Base-by-base conservation (phyloP, 1,284 basidiomycete genomes). In the Moesziomyces antarcticus region DNA sequence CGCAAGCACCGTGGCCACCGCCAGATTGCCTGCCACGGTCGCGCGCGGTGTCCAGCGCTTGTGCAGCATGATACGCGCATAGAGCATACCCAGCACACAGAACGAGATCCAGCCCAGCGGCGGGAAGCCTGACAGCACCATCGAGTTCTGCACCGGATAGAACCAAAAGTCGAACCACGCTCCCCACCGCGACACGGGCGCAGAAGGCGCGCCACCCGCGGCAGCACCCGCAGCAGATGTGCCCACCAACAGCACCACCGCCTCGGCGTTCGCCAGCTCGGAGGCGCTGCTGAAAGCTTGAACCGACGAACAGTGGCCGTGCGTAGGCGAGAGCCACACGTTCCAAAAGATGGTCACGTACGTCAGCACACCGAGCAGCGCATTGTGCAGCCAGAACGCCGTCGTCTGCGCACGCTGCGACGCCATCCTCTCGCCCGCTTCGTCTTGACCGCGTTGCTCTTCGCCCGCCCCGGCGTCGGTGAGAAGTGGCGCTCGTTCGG, bases 61-160 rank as follows among this genome's bases (percentile, higher is more conserved):
- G 56, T 55, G 20, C 27, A 76, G 55, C 46, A 80, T 60, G 47
- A 74, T 35, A 3, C 74, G 66, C 9, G 71, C 76, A 46, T 78
- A 80, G n/a, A 78, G 45, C 21, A 76, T 45, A 16, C 76, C 78
- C 30, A 80, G 61, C 35, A 80, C 37, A 56, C 64, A 75, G 63
- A 80, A 80, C 5, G 62, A 65, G 50, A 76, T 37, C 78, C 78
- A 80, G 16, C 50, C 78, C n/a, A 78, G 48, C 9, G 76, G 78
- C 3, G 78, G 78, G 45, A 80, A 80, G 16, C 61, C 75, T 4
- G 73, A 76, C 49, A 78, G 56, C 52, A 80, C 60, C 18, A 27
- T 27, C 2, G 10, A 5, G 42, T 53, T 74, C 21, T 62, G 51
- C 4, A 70, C 53, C 24, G 62, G 61, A 33, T 55, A 70, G 67